phyloP scores from a whole-genome alignment of 768 basidiomycete species.

The Tylopilus vinaceipallidus region DNA sequence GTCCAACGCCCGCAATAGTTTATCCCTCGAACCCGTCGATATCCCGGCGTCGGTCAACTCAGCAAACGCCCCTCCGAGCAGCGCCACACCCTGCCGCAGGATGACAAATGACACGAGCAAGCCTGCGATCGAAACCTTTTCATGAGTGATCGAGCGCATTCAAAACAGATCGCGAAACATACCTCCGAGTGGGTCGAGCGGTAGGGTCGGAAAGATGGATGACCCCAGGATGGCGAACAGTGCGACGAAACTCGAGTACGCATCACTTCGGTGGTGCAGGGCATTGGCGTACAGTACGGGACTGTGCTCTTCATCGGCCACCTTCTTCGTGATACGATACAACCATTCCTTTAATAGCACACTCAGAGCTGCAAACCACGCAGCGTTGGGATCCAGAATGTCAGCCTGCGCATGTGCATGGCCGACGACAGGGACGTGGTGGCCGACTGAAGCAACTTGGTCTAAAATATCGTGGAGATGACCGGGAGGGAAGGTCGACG shows the following conservation, averaged over 20 bases:
- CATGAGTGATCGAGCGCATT: conserved; percentile 6
- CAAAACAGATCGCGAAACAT: conserved; percentile 17
- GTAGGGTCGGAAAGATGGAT: conserved; percentile 78
- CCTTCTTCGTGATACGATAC: conserved; percentile 83
- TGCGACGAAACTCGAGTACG: conserved; percentile 89
- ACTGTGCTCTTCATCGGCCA: conserved; percentile 88
- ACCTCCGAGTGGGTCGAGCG: conserved; percentile 95
- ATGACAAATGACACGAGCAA: conserved; percentile 89
- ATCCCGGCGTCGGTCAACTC: conserved; percentile 87
- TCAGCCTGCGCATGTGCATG: conserved; percentile 56
- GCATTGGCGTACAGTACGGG: conserved; percentile 96
- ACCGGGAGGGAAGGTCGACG: conserved; percentile 63
- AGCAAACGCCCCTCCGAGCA: conserved; percentile 68
- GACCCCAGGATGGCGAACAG: conserved; percentile 91
- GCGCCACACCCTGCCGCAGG: conserved; percentile 67
- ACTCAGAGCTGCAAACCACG: conserved; percentile 89
- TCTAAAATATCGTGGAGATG: conserved; percentile 61
- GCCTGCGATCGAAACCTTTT: conserved; percentile 42
- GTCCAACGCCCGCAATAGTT: conserved; percentile 54
- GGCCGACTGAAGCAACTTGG: conserved; percentile 52
- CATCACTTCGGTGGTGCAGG: conserved; percentile 95
- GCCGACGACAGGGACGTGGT: conserved; percentile 49
- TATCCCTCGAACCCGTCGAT: conserved; percentile 48
- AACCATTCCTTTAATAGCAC: conserved; percentile 90
- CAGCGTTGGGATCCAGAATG: conserved; percentile 86